Evolutionary conservation across 805 yeast species (phyloP), one percentile per base, ranked within the genome.

Genomic region (Saccharomycopsis selenospora): DNA sequence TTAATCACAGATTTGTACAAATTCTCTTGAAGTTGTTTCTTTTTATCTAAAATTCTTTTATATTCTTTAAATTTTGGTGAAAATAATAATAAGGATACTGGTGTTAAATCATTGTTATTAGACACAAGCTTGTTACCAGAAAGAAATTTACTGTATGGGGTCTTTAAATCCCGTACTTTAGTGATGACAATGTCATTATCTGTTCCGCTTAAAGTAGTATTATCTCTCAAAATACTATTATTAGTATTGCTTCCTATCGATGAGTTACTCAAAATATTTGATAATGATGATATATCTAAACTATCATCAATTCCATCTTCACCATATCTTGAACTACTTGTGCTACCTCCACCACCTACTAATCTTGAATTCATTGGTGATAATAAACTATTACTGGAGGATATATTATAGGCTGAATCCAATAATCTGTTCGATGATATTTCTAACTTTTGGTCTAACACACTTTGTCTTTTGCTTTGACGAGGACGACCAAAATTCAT

Each of bases 31-130:
- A 50, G 27, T 36, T 47, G 36, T 26, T 36, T 43, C 41, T 50
- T 50, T 29, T 43, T 40, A 7, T 50, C 49, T 11, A 50, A 30
- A 23, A 50, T 47, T 41, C 43, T 47, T 28, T 47, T 28, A 17
- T 50, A 50, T 20, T 55, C 45, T 27, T 26, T 36, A 24, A 53
- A 50, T 28, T 47, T 50, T 7, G 50, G 43, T 4, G 43, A 22
- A 26, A 46, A 46, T 28, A 22, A 22, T 14, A 40, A 14, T 18
- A 33, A 14, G n/a, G 38, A 17, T 5, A 20, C 38, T 14, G 49
- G 40, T 17, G 36, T 24, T 4, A 36, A 25, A 5, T 45, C 36
- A 7, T 36, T 22, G 3, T 22, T 25, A 24, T 22, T 24, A 8
- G 7, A 23, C 10, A 18, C 3, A 24, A 14, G 24, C 22, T 28